These are phyloP conservation scores for Gloeopeniophorella convolvens DNA, from an alignment of 768 basidiomycete species.

Conservation along the genomic window DNA sequence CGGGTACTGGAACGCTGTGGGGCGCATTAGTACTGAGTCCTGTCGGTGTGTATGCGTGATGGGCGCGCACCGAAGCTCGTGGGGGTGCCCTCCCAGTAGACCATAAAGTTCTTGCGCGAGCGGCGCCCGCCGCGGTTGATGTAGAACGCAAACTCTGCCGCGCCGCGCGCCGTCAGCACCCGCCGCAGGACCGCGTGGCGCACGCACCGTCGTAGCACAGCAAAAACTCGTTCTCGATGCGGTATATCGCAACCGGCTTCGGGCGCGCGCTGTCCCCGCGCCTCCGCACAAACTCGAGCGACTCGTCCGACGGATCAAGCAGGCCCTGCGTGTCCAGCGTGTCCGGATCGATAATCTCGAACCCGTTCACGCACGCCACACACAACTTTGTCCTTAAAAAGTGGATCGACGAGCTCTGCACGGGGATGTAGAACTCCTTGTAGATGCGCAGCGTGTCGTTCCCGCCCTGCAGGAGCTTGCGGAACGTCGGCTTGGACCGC, in stretches of 20 bases:
- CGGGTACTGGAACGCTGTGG: constrained; percentile 87
- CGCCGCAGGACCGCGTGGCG: neutral
- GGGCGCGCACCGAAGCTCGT: constrained; percentile 95
- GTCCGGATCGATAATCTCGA: constrained; percentile 97
- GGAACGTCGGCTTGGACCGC: constrained; percentile 84
- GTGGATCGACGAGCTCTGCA: constrained; percentile 93
- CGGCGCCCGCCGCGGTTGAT: constrained; percentile 95
- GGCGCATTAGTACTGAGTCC: too few species aligned
- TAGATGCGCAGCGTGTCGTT: constrained; percentile 91
- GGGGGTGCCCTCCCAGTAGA: constrained; percentile 93
- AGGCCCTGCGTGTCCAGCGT: constrained; percentile 95
- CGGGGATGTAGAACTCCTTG: constrained; percentile 99
- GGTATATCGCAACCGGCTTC: constrained; percentile 92
- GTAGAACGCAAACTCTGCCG: constrained; percentile 96
- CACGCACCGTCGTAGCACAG: constrained; percentile 92
- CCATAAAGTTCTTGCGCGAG: constrained; percentile 87
- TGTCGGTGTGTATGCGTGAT: too few species aligned
- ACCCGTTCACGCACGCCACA: constrained; percentile 94
- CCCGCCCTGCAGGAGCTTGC: constrained; percentile 87
- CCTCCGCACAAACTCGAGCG: constrained; percentile 89
- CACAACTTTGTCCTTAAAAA: constrained; percentile 97
- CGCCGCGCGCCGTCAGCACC: too few species aligned
- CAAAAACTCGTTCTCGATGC: constrained; percentile 94
- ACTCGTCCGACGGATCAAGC: constrained; percentile 86
- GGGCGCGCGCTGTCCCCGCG: constrained; percentile 77